Evolutionary conservation across 2,329 filamentous ascomycete species (phyloP).

Genomic region (Septoria petroselini): DNA sequence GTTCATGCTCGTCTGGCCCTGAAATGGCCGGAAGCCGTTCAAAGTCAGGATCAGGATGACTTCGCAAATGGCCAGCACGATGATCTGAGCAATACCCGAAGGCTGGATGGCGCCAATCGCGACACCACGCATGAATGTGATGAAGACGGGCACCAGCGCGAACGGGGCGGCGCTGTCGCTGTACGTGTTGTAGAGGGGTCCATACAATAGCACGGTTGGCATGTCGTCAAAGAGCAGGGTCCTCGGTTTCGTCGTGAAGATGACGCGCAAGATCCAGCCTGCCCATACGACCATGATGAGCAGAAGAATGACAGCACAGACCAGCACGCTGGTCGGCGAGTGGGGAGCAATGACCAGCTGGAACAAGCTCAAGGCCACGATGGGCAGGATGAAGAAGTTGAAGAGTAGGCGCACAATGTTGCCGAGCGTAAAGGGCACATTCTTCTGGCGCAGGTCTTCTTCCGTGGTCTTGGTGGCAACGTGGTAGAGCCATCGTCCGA

Average conservation of each 20-base stretch:
- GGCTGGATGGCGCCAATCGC: constrained; percentile 90
- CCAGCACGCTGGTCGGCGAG: constrained; percentile 69
- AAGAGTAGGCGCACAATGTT: constrained; percentile 73
- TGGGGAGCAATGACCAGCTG: constrained; percentile 73
- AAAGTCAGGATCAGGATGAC: constrained; percentile 84
- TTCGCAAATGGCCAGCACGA: constrained; percentile 89
- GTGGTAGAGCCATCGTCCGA: constrained; percentile 71
- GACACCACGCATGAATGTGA: constrained; percentile 82
- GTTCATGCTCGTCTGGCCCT: constrained; percentile 93
- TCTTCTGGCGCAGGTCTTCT: constrained; percentile 86
- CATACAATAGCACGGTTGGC: constrained; percentile 82
- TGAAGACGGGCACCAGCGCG: constrained; percentile 77
- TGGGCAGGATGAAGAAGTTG: constrained; percentile 86
- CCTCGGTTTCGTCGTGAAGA: constrained; percentile 75
- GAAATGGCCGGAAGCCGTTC: constrained; percentile 85
- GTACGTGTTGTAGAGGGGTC: constrained; percentile 95
- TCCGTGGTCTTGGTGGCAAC: constrained; percentile 68
- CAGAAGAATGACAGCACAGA: constrained; percentile 70
- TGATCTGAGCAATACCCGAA: constrained; percentile 87
- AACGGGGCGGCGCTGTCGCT: constrained; percentile 90
- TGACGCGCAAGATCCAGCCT: constrained; percentile 74
- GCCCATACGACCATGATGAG: constrained; percentile 69
- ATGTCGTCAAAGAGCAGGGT: constrained; percentile 91
- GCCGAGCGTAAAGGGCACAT: constrained; percentile 70
- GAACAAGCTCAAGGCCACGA: constrained; percentile 83